Conservation (phyloP, 306 rosid genomes). For the Potentilla sterilis region DNA sequence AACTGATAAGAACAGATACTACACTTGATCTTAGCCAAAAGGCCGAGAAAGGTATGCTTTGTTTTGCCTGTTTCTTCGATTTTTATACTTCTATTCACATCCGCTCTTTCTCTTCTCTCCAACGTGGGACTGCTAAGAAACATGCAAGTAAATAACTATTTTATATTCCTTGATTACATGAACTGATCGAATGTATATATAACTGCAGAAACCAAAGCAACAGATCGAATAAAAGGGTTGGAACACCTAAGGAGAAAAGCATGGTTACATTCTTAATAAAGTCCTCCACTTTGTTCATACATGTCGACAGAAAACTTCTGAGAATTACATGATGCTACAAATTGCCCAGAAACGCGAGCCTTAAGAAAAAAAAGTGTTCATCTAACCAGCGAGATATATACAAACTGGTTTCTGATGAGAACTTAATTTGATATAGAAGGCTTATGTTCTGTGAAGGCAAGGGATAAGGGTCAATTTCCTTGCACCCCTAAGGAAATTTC, state of each 20-base stretch:
- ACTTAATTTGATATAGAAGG: neutral
- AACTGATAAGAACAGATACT: neutral
- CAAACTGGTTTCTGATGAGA: neutral
- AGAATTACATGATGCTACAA: too few species aligned
- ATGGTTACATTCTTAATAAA: too few species aligned
- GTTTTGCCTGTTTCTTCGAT: too few species aligned
- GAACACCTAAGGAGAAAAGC: too few species aligned
- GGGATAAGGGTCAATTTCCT: constrained; percentile 1
- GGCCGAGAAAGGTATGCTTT: neutral
- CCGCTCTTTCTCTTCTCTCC: neutral
- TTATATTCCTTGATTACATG: too few species aligned
- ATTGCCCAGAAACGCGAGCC: too few species aligned
- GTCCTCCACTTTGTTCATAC: neutral
- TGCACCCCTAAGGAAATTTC: neutral
- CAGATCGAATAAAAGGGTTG: too few species aligned
- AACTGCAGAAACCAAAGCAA: too few species aligned
- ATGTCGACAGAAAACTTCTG: neutral
- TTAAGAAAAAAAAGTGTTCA: too few species aligned
- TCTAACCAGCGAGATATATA: neutral
- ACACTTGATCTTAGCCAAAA: constrained; percentile 6
- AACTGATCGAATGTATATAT: too few species aligned
- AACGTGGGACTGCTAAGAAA: neutral
- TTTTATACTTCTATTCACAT: neutral
- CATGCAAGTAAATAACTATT: neutral
- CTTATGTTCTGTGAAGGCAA: neutral